A percentile compares a stretch with the other conserved stretches of the same genome.
phyloP scores from a whole-genome alignment of 2,329 filamentous ascomycete genomes.

The Sporothrix pseudoabietina region DNA sequence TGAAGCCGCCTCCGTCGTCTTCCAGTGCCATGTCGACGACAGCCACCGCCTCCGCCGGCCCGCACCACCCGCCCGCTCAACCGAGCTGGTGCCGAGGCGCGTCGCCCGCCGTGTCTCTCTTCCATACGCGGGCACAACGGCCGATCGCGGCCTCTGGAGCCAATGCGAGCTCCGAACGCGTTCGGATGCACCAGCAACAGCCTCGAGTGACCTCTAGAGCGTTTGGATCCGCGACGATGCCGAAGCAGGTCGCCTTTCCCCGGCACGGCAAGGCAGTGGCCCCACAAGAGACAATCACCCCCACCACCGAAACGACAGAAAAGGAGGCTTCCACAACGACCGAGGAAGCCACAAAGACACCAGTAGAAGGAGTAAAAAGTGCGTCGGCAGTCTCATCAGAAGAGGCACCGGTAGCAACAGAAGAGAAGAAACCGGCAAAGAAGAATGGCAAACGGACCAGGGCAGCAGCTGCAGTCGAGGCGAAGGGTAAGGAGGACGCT shows the following conservation, averaged over 20 bases:
- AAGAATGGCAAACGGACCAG: constrained; percentile 15
- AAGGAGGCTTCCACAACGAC: neutral
- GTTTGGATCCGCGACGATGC: constrained; percentile 45
- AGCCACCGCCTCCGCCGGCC: neutral
- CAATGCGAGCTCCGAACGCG: neutral
- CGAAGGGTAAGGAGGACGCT: neutral
- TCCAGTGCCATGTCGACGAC: constrained; percentile 17
- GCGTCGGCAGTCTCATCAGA: neutral
- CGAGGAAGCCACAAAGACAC: neutral
- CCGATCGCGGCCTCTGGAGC: neutral
- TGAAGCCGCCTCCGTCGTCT: neutral
- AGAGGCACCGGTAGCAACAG: neutral
- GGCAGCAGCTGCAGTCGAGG: neutral
- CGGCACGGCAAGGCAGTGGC: constrained; percentile 65
- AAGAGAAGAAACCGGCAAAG: neutral
- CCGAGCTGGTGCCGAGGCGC: constrained; percentile 22
- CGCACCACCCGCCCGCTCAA: neutral
- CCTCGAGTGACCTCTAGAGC: constrained; percentile 39
- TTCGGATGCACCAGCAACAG: neutral
- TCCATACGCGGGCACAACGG: neutral
- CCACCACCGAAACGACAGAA: neutral
- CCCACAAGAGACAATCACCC: constrained; percentile 44
- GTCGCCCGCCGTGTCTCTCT: neutral
- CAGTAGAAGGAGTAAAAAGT: neutral
- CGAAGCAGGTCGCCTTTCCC: constrained; percentile 51